Conservation (phyloP, 345 rosid species). For the Hibiscus mutabilis region DNA sequence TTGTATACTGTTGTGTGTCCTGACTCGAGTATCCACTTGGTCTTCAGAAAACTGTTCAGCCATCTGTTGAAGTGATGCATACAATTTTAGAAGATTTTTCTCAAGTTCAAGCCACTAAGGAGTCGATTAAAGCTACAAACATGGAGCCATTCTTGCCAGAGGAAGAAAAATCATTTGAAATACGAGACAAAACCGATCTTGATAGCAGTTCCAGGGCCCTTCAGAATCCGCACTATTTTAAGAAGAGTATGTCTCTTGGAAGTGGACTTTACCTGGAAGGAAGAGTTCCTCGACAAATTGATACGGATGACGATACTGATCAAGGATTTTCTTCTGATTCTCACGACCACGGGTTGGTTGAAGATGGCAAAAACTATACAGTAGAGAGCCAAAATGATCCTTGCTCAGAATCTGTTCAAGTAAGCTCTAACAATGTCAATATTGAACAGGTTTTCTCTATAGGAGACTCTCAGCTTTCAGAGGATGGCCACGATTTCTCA, state of each 20-base stretch:
- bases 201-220: constrained; percentile 18
- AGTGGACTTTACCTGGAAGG: constrained; percentile 46
- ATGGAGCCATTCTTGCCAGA: constrained; percentile 25
- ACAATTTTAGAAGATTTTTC: constrained; percentile 34
- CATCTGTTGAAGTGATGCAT: constrained; percentile 36
- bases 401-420: constrained; percentile 36
- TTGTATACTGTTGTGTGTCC: not conserved
- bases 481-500: constrained; percentile 38
- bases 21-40: constrained; percentile 13
- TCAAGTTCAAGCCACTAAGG: constrained; percentile 27
- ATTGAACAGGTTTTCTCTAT: constrained; percentile 50
- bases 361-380: constrained; percentile 24
- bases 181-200: constrained; percentile 22
- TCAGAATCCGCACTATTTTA: constrained; percentile 27
- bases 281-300: constrained; percentile 25
- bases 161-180: constrained; percentile 44
- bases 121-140: constrained; percentile 24
- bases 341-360: constrained; percentile 28
- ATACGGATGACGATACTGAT: constrained; percentile 40
- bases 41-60: constrained; percentile 32
- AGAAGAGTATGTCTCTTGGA: constrained; percentile 73
- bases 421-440: constrained; percentile 33
- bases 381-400: constrained; percentile 26
- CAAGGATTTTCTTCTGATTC: constrained; percentile 47
- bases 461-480: constrained; percentile 49